Evolutionary conservation across 768 basidiomycete genomes (phyloP), one percentile per base, ranked within the genome.

Genomic region (Phanerodontia chrysosporium): DNA sequence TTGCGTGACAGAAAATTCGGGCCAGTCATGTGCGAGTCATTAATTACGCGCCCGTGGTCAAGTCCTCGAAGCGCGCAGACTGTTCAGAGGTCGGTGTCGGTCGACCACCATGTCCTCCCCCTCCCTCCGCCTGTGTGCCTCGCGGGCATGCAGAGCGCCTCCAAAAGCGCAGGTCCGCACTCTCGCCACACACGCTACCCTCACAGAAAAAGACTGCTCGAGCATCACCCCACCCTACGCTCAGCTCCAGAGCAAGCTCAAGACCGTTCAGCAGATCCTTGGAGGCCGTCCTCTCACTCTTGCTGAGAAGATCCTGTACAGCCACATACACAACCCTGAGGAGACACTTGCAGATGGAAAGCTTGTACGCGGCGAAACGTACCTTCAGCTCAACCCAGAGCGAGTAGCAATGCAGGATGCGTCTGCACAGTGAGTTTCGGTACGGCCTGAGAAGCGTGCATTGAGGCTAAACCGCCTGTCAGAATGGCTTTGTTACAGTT

Each of bases 331-430:
- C 62, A 83, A 96, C 65, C 92, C 92, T 3, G 83, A 87, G 58
- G 84, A 85, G 66, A 84, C 78, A 55, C 74, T 95, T 49, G 80
- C 81, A 35, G 74, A 81, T 46, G 83, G 83, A 28, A 83, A 84
- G 29, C 85, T 81, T 64, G 80, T 93, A 42, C 80, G 95, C 65
- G 96, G 95, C 21, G 86, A 95, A 70, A 79, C 85, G 8, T 96
- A 98, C 73, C 79, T 99, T 49, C 95, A 95, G 75, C 82, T 99
- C 32, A 80, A 76, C 62, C 97, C 96, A 4, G 90, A 96, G 73
- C 78, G 97, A 60, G 97, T 98, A 29, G 97, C 97, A 14, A 97
- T 98, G 92, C 96, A 98, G 70, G 93, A 97, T 78, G 89, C 90
- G 64, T 90, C 87, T 58, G 86, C 92, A 45, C 92, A 94, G 90